These are phyloP conservation scores for Lachancea nothofagi DNA, from an alignment of 805 yeast species.

Conservation along the genomic window DNA sequence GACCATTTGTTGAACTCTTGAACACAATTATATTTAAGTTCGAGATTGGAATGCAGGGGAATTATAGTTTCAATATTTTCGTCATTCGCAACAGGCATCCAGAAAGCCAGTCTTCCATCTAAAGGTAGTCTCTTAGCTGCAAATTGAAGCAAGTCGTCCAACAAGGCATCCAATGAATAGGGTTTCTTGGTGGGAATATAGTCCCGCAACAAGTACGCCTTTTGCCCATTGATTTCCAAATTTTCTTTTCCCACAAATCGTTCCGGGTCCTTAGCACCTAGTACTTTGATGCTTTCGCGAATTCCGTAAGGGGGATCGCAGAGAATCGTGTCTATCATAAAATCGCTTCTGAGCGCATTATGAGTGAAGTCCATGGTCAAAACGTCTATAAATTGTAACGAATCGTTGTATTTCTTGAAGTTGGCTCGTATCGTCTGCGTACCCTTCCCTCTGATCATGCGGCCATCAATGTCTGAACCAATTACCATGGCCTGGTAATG, in stretches of 20 bases:
- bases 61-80: conserved; percentile 62
- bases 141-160: conserved; percentile 73
- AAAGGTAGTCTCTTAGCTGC: conserved; percentile 65
- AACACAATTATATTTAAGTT: conserved; percentile 65
- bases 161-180: conserved; percentile 66
- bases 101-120: conserved; percentile 80
- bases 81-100: conserved; percentile 96
- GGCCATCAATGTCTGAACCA: conserved; percentile 89
- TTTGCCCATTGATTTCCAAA: conserved; percentile 69
- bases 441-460: conserved; percentile 65
- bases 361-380: conserved; percentile 94
- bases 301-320: conserved; percentile 99
- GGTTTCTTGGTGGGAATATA: conserved; percentile 92
- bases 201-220: conserved; percentile 71
- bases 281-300: conserved; percentile 87
- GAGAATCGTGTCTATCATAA: conserved; percentile 71
- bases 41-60: conserved; percentile 73
- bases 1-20: conserved; percentile 95
- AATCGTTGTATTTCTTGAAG: conserved; percentile 67
- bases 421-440: conserved; percentile 48
- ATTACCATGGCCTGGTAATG: conserved; percentile 72
- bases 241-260: conserved; percentile 68
- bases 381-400: conserved; percentile 59
- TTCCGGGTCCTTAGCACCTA: conserved; percentile 73
- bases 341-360: conserved; percentile 61